Evolutionary conservation across 75 land plant species (phyloP).

Genomic region (Adiantum capillusveneris): DNA sequence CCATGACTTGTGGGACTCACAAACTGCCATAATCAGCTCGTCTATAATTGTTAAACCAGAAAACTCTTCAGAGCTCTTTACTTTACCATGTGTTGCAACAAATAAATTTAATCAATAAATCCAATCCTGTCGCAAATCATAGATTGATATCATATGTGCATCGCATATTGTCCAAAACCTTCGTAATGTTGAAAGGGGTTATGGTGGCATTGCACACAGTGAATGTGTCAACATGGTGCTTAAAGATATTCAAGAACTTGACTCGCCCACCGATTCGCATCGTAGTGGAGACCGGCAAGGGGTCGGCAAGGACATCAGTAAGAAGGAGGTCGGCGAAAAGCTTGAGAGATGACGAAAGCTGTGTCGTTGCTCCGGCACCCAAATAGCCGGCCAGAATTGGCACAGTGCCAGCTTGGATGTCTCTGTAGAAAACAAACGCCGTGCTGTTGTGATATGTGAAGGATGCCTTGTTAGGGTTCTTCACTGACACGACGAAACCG

Average conservation of each 20-base stretch:
- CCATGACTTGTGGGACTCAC: no score
- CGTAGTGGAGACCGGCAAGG: constrained; percentile 17
- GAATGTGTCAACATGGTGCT: constrained; percentile 25
- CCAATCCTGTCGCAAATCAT: no score
- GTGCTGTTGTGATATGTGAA: constrained; percentile 27
- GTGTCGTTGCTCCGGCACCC: constrained; percentile 11
- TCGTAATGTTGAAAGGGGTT: not conserved
- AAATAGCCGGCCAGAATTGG: constrained; percentile 17
- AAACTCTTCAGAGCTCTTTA: no score
- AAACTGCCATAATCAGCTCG: no score
- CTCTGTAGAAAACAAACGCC: constrained; percentile 17
- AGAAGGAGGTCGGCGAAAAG: not conserved
- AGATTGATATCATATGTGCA: no score
- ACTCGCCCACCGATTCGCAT: constrained; percentile 21
- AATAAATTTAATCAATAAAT: no score
- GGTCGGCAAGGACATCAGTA: constrained; percentile 6
- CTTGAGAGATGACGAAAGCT: no score
- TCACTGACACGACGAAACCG: constrained; percentile 23
- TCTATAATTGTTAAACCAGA: no score
- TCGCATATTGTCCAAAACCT: no score
- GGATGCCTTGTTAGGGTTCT: constrained; percentile 32
- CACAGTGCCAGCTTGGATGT: constrained; percentile 17
- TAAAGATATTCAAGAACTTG: constrained; percentile 22
- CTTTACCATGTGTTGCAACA: no score
- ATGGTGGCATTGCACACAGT: constrained; percentile 13